phyloP scores from a whole-genome alignment of 192 early-diverging fungal genomes.

The Chytriomyces sp. region DNA sequence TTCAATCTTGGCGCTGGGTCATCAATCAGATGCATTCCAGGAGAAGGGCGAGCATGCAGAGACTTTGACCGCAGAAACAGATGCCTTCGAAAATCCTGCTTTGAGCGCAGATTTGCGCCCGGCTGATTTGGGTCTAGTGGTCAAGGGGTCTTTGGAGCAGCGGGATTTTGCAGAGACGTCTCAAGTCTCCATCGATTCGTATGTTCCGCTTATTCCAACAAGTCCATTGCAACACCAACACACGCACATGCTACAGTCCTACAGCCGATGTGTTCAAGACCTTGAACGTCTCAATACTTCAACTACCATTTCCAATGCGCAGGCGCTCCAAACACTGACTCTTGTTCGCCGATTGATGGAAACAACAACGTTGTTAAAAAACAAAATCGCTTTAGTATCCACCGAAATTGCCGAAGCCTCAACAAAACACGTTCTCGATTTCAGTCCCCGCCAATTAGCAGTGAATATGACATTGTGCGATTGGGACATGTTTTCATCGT shows the following conservation, averaged over 20 bases:
- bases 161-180: no score
- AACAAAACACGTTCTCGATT: conserved; percentile 19
- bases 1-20: conserved; percentile 24
- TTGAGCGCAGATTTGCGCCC: neutral
- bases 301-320: neutral
- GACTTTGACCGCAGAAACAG: neutral
- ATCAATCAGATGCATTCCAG: no score
- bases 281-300: conserved; percentile 25
- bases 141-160: no score
- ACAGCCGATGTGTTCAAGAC: conserved; percentile 8
- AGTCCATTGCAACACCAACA: conserved; percentile 31
- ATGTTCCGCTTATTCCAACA: conserved; percentile 33
- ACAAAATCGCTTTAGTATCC: conserved; percentile 10
- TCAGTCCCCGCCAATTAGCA: conserved; percentile 20
- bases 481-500: conserved; percentile 30
- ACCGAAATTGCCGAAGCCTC: neutral
- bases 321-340: conserved; percentile 20
- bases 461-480: conserved; percentile 29
- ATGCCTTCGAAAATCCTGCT: neutral
- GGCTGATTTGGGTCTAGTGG: no score
- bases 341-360: conserved; percentile 33
- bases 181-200: neutral
- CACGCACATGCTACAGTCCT: conserved; percentile 10
- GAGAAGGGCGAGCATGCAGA: no score
- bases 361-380: conserved; percentile 30